These are phyloP conservation scores for Kuraishia hungarica DNA, from an alignment of 805 yeast genomes.

Conservation along the genomic window DNA sequence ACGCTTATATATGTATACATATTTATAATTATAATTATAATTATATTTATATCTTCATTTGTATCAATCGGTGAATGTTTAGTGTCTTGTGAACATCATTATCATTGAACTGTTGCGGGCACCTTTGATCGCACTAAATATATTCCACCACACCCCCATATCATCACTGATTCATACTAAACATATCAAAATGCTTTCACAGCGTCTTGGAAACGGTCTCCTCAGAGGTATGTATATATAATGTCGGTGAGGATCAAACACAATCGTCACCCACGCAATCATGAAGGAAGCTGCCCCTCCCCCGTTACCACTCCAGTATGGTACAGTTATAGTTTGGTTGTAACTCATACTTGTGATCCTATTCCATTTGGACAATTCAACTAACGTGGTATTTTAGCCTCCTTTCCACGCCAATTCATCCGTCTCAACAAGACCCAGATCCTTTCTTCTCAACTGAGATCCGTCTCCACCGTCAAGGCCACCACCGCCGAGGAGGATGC, in stretches of 20 bases:
- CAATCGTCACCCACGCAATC: too few relatives aligned
- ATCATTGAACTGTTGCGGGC: neutral
- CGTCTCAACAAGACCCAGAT: neutral
- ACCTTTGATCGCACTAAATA: neutral
- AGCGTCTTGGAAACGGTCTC: conserved; percentile 1
- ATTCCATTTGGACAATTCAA: neutral
- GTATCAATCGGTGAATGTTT: neutral
- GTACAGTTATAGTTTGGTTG: too few relatives aligned
- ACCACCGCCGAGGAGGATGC: conserved; percentile 57
- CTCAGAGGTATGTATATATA: neutral
- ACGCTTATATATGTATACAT: too few relatives aligned
- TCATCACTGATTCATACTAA: neutral
- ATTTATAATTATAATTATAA: too few relatives aligned
- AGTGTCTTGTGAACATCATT: neutral
- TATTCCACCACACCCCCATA: neutral
- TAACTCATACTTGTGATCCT: too few relatives aligned
- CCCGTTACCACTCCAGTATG: too few relatives aligned
- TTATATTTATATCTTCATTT: too few relatives aligned
- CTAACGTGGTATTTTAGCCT: neutral
- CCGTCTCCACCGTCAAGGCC: conserved; percentile 36
- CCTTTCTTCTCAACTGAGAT: conserved; percentile 12
- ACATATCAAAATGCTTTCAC: neutral
- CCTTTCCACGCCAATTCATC: neutral
- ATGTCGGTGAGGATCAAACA: too few relatives aligned
- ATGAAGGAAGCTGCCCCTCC: too few relatives aligned